phyloP scores from a whole-genome alignment of 2,329 filamentous ascomycete species.

The Cladorrhinum sp. region DNA sequence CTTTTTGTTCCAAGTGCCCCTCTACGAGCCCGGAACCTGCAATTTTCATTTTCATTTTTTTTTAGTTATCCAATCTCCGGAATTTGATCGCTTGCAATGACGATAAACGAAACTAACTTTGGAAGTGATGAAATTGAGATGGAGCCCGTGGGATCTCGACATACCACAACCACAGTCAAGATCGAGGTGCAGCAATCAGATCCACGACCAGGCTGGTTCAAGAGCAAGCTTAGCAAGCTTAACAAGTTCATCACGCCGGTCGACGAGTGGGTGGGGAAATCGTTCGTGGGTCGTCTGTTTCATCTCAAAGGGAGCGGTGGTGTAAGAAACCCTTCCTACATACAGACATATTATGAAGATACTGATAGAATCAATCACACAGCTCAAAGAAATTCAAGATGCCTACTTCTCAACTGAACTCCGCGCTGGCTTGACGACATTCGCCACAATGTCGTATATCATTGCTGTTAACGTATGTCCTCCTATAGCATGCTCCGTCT shows the following conservation, averaged over 20 bases:
- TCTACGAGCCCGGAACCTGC: background rate
- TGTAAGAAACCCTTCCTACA: slow-evolving; percentile 52
- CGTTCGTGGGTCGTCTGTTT: slow-evolving; percentile 59
- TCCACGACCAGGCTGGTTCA: background rate
- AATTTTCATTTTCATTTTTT: background rate
- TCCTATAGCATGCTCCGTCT: background rate
- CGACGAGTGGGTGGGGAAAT: slow-evolving; percentile 7
- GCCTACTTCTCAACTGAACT: slow-evolving; percentile 74
- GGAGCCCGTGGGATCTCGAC: background rate
- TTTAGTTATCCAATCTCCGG: background rate
- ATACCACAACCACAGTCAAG: background rate
- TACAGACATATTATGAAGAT: background rate
- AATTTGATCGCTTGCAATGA: background rate
- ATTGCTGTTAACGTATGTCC: slow-evolving; percentile 65
- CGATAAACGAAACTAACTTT: background rate
- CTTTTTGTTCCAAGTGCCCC: background rate
- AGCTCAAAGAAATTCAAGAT: slow-evolving; percentile 61
- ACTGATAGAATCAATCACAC: background rate
- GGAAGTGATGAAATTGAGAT: slow-evolving; percentile 19
- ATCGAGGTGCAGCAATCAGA: background rate
- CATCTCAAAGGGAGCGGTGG: slow-evolving; percentile 62
- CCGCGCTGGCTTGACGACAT: slow-evolving; percentile 75
- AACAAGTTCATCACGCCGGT: slow-evolving; percentile 5
- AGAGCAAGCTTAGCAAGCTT: background rate
- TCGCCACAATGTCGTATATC: slow-evolving; percentile 81